A percentile compares a stretch with the other conserved stretches of the same genome.
Conservation (phyloP, 768 basidiomycete species). For the Leccinum variicolor region DNA sequence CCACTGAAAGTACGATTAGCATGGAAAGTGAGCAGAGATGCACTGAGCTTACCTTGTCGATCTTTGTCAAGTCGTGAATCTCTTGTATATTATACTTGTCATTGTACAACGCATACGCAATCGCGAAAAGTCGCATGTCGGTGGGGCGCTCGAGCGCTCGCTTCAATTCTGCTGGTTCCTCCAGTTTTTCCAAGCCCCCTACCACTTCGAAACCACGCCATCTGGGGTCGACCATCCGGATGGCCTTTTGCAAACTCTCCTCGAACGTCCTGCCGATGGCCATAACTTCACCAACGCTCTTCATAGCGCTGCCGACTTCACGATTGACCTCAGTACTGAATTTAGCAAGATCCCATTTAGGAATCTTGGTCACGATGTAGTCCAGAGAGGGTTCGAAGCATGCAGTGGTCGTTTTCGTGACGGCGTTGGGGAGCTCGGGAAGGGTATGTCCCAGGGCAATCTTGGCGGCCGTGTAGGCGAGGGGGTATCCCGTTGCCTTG, state of each 20-base stretch:
- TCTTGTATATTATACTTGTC: slow-evolving; percentile 86
- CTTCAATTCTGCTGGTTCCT: slow-evolving; percentile 63
- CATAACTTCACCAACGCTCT: slow-evolving; percentile 99
- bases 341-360: slow-evolving; percentile 99
- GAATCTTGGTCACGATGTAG: slow-evolving; percentile 99
- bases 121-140: slow-evolving; percentile 94
- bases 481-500: slow-evolving; percentile 97
- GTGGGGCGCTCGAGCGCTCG: slow-evolving; percentile 78
- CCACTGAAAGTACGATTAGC: slow-evolving; percentile 54
- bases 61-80: slow-evolving; percentile 93
- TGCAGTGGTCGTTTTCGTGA: slow-evolving; percentile 98
- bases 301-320: slow-evolving; percentile 96
- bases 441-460: slow-evolving; percentile 97
- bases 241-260: slow-evolving; percentile 97
- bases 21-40: background rate
- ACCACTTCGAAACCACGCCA: slow-evolving; percentile 99
- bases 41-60: slow-evolving; percentile 70
- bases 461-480: slow-evolving; percentile 99
- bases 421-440: slow-evolving; percentile 96
- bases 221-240: slow-evolving; percentile 94
- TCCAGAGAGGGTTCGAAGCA: slow-evolving; percentile 99
- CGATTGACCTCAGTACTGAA: slow-evolving; percentile 93
- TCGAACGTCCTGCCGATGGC: slow-evolving; percentile 99
- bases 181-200: slow-evolving; percentile 80
- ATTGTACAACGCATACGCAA: slow-evolving; percentile 97